Percentiles rank a stretch among this genome's conserved stretches.
phyloP scores from a whole-genome alignment of 805 yeast genomes.

The Metschnikowia bowlesiae region DNA sequence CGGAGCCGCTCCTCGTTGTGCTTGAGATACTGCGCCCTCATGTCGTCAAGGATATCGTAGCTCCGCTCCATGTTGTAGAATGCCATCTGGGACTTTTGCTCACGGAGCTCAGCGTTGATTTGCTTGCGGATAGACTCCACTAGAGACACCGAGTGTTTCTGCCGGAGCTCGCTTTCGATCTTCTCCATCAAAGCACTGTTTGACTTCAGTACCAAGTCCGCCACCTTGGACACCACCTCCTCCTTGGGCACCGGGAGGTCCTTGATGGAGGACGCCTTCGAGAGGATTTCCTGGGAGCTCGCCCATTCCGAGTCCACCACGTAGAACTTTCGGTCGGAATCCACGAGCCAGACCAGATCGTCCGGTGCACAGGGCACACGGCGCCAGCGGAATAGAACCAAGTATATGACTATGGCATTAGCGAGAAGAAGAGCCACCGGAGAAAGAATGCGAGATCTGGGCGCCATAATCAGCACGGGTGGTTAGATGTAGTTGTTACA shows the following conservation, averaged over 20 bases:
- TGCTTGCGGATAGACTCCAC: neutral
- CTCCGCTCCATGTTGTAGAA: slow-evolving; percentile 2
- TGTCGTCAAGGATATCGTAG: slow-evolving; percentile 6
- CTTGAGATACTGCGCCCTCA: slow-evolving; percentile 7
- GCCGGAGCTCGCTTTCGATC: slow-evolving; percentile 4
- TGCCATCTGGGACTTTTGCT: neutral
- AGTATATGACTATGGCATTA: neutral
- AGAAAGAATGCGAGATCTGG: neutral
- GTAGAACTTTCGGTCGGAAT: slow-evolving; percentile 5
- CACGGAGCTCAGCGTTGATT: neutral
- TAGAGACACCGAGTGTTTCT: slow-evolving; percentile 1
- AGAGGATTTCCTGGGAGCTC: neutral
- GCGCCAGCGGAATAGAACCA: neutral
- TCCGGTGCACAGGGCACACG: neutral
- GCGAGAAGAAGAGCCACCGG: neutral
- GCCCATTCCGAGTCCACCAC: slow-evolving; percentile 11
- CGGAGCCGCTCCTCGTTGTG: slow-evolving; percentile 7
- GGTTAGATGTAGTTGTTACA: neutral
- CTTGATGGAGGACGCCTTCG: neutral
- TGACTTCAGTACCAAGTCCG: neutral
- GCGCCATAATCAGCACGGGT: neutral
- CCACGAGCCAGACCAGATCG: slow-evolving; percentile 5
- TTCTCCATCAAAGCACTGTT: neutral
- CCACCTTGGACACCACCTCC: slow-evolving; percentile 3
- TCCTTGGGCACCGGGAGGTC: neutral